phyloP scores from a whole-genome alignment of 257 asterid species.

The Solanum peruvianum region DNA sequence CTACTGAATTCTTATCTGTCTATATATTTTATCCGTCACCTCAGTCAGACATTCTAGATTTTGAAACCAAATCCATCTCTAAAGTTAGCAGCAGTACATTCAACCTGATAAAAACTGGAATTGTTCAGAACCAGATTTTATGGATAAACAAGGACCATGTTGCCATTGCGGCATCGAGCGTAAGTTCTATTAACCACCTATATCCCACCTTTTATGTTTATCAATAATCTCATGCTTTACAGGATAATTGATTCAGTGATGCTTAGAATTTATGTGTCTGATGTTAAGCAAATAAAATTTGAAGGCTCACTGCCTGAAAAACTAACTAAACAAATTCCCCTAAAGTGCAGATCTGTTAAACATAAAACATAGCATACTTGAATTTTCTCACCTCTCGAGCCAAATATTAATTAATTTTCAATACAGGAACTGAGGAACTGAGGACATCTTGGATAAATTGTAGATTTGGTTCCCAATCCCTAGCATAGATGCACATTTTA shows the following conservation, averaged over 20 bases:
- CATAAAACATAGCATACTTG: too few species aligned
- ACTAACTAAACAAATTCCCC: too few species aligned
- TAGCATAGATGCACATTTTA: not conserved
- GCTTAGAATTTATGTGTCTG: not conserved
- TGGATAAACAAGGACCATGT: slow-evolving; percentile 18
- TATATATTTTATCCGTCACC: not conserved
- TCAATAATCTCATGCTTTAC: not conserved
- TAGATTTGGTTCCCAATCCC: not conserved
- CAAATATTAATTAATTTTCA: not conserved
- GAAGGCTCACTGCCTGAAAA: not conserved
- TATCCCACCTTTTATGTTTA: not conserved
- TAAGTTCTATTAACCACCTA: not conserved
- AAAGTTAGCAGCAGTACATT: not conserved
- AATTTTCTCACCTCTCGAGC: too few species aligned
- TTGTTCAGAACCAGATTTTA: not conserved
- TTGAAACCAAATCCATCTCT: not conserved
- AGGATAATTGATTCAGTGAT: not conserved
- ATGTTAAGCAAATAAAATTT: not conserved
- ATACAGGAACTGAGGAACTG: too few species aligned
- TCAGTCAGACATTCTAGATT: not conserved
- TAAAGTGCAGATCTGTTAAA: too few species aligned
- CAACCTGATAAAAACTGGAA: not conserved
- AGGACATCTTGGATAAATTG: not conserved
- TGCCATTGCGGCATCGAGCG: slow-evolving; percentile 11
- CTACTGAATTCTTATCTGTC: not conserved